Evolutionary conservation across 352 stramenopile genomes (phyloP), one percentile per base, ranked within the genome.

Genomic region (Thalassiosira livingstoniorum): DNA sequence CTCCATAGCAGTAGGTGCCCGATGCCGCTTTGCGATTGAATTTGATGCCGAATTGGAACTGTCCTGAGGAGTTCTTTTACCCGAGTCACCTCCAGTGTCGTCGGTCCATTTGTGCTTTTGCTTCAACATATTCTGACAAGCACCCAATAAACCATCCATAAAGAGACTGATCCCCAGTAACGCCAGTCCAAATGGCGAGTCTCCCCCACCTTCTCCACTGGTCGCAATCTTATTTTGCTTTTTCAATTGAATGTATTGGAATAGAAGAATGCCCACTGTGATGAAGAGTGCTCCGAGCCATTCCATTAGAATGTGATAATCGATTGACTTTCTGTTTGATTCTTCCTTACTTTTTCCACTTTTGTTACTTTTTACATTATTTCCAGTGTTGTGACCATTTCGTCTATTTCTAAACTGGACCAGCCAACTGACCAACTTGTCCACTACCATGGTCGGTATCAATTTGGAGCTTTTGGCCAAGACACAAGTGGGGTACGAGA

Each of bases 401-500:
- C 54, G 51, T 54, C 7, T 39, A 0, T 37, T n/a, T 29, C 2
- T 15, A 51, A 21, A 37, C 18, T n/a, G 18, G 25, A 15, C 42
- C 62, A n/a, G n/a, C n/a, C n/a, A n/a, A n/a, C n/a, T n/a, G n/a
- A n/a, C n/a, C 11, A 87, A 27, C 73, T 68, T 83, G 47, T 85
- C 87, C 32, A 92, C 86, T 1, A 92, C 29, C 87, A 94, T 94
- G 13, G 85, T 93, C 13, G 90, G 90, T 43, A 94, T 92, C 0
- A 94, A 73, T 83, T 94, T 94, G 27, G 87, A 92, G 27, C 78
- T 90, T 82, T 94, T 94, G 0, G 83, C 87, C 53, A 94, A 72
- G 0, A 94, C 90, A 61, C 85, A 89, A n/a, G 88, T 91, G 4
- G 90, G 90, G 63, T 93, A 94, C 0, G 87, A 91, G 3, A 94